phyloP scores from a whole-genome alignment of 2,329 filamentous ascomycete species.

The Fusarium sacchari region DNA sequence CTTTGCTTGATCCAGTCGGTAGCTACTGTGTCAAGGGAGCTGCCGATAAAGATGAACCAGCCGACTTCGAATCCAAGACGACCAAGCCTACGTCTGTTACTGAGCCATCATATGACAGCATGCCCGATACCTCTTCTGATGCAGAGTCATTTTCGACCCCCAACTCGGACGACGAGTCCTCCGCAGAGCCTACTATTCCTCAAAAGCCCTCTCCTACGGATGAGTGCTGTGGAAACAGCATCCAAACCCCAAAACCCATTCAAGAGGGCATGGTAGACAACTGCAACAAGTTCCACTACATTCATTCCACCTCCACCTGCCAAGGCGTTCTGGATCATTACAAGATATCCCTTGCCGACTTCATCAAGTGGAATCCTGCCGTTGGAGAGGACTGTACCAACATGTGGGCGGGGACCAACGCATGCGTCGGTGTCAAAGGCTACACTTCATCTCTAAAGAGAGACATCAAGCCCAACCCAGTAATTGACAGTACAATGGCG shows the following conservation, averaged over 20 bases:
- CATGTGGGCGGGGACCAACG: background rate
- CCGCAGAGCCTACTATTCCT: background rate
- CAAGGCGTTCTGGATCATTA: background rate
- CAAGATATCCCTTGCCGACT: background rate
- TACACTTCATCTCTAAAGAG: background rate
- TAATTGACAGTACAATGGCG: background rate
- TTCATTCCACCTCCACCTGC: background rate
- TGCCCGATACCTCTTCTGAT: rapidly evolving
- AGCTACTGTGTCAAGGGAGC: background rate
- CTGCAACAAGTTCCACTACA: conserved; percentile 11
- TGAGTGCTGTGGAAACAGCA: background rate
- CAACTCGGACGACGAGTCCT: background rate
- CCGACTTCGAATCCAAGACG: background rate
- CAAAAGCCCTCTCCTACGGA: background rate
- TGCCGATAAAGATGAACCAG: background rate
- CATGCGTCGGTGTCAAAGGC: background rate
- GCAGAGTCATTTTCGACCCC: rapidly evolving
- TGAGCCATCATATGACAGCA: no score
- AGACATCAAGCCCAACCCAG: background rate
- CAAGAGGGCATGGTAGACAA: background rate
- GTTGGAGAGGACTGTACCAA: background rate
- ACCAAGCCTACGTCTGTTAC: background rate
- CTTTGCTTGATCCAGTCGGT: background rate
- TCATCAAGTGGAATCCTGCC: conserved; percentile 5
- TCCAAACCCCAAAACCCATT: background rate